phyloP scores from a whole-genome alignment of 2,329 filamentous ascomycete genomes.

The Ophiostoma tasmaniense region DNA sequence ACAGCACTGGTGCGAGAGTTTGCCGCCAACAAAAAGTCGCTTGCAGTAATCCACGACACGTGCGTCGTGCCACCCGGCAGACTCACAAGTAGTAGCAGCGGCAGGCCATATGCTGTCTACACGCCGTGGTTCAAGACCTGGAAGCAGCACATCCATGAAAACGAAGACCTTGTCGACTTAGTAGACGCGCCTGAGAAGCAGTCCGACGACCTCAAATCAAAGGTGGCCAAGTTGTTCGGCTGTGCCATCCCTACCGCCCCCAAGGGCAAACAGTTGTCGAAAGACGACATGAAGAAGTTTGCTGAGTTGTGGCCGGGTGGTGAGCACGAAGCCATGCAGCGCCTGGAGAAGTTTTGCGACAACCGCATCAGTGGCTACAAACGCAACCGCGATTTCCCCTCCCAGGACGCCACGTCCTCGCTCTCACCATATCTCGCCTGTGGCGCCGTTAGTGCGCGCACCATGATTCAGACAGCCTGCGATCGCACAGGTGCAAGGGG shows the following conservation, averaged over 20 bases:
- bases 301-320: conserved; percentile 52
- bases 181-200: conserved; percentile 52
- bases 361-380: conserved; percentile 20
- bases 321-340: conserved; percentile 47
- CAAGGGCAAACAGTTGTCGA: conserved; percentile 49
- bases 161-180: conserved; percentile 57
- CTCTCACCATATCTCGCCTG: conserved; percentile 63
- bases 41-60: conserved; percentile 70
- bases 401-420: conserved; percentile 54
- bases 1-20: conserved; percentile 54
- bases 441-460: conserved; percentile 58
- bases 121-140: conserved; percentile 73
- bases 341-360: conserved; percentile 59
- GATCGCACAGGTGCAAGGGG: conserved; percentile 54
- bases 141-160: conserved; percentile 62
- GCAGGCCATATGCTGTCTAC: conserved; percentile 78
- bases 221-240: conserved; percentile 51
- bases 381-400: conserved; percentile 54
- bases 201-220: conserved; percentile 32
- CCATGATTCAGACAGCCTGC: conserved; percentile 52
- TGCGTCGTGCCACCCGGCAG: conserved; percentile 71
- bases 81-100: conserved; percentile 56
- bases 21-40: conserved; percentile 54
- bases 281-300: conserved; percentile 51
- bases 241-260: conserved; percentile 53